Evolutionary conservation across 176 grass and related monocot genomes (phyloP).

Genomic region (Bolboschoenus planiculmis): DNA sequence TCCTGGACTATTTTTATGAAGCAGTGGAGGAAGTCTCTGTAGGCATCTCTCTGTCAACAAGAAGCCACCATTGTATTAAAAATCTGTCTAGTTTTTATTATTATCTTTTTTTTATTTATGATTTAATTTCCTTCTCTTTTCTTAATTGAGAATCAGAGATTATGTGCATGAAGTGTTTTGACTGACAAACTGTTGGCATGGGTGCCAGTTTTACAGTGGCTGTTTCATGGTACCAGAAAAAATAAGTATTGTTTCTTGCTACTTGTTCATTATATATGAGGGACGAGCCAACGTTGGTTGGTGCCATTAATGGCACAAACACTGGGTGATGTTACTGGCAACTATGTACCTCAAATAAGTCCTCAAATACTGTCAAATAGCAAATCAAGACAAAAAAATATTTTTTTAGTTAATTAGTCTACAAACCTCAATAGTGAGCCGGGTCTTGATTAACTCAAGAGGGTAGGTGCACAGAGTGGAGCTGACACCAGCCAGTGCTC

Average conservation of each 20-base stretch:
- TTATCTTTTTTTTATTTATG: neutral
- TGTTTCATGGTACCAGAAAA: neutral
- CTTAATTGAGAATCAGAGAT: neutral
- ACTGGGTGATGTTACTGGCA: neutral
- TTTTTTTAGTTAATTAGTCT: neutral
- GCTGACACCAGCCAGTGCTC: constrained; percentile 65
- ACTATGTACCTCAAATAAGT: neutral
- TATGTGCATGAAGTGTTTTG: neutral
- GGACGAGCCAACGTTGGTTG: neutral
- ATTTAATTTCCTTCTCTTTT: neutral
- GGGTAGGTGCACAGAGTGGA: constrained; percentile 88
- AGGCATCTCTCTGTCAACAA: constrained; percentile 52
- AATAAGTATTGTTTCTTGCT: neutral
- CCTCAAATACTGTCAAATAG: neutral
- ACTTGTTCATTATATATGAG: neutral
- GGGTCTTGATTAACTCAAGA: constrained; percentile 77
- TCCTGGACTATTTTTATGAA: constrained; percentile 64
- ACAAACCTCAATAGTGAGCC: constrained; percentile 83
- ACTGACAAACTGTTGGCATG: neutral
- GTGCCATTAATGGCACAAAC: neutral
- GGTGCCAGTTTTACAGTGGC: neutral
- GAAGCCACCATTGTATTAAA: constrained; percentile 5
- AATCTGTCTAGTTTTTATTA: neutral
- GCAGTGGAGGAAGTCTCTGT: constrained; percentile 60
- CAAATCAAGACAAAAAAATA: neutral